phyloP scores from a whole-genome alignment of 306 rosid species.

The Rosa persica region DNA sequence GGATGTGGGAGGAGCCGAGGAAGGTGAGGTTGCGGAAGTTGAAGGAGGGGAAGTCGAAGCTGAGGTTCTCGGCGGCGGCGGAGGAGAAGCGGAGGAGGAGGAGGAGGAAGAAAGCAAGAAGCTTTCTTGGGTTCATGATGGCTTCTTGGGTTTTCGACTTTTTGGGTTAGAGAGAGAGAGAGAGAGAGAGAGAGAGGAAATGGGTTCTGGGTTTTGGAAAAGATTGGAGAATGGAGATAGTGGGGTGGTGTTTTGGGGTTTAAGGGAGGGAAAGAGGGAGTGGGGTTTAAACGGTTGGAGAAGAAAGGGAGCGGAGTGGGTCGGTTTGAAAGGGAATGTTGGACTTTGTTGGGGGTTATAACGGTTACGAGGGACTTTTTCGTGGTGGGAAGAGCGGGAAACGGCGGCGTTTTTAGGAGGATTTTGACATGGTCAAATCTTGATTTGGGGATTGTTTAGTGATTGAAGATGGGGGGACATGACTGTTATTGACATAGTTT shows the following conservation, averaged over 20 bases:
- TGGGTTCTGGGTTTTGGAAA: conserved; percentile 5
- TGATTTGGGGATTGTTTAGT: background rate
- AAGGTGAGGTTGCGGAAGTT: conserved; percentile 75
- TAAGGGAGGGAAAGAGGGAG: background rate
- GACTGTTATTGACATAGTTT: background rate
- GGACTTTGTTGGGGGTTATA: background rate
- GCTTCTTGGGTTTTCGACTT: too few species aligned
- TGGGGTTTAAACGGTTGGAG: conserved; percentile 28
- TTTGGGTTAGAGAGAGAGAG: too few species aligned
- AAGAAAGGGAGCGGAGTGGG: conserved; percentile 18
- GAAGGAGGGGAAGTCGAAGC: conserved; percentile 59
- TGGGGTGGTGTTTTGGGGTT: background rate
- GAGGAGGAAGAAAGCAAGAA: conserved; percentile 24
- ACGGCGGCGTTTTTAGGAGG: background rate
- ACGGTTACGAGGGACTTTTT: background rate
- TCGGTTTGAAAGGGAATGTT: conserved; percentile 7
- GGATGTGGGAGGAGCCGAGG: conserved; percentile 79
- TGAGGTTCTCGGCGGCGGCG: conserved; percentile 24
- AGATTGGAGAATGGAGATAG: background rate
- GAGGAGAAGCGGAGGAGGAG: background rate
- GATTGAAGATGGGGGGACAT: background rate
- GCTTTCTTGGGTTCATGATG: conserved; percentile 43
- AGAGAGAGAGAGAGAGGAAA: background rate
- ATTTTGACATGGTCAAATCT: background rate
- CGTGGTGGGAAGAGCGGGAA: background rate